These are phyloP conservation scores for Xylaria acuta DNA, from an alignment of 495 filamentous ascomycete genomes.

Conservation along the genomic window DNA sequence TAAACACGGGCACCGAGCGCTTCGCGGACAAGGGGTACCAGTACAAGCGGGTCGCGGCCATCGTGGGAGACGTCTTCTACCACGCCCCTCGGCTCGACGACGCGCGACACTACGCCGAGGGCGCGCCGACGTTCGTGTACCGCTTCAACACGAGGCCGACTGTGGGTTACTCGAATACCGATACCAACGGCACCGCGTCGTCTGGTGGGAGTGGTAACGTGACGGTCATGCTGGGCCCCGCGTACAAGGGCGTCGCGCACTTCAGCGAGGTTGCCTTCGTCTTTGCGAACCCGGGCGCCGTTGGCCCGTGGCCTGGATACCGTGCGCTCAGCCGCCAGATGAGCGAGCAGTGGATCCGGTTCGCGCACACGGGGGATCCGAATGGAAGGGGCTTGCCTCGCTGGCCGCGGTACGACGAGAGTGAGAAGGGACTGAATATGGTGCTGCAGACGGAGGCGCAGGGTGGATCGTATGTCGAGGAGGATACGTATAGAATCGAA, in stretches of 20 bases:
- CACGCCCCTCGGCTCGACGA: conserved; percentile 43
- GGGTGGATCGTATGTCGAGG: conserved; percentile 40
- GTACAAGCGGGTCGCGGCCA: conserved; percentile 45
- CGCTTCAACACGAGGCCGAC: conserved; percentile 44
- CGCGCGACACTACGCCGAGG: conserved; percentile 32
- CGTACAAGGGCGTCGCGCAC: conserved; percentile 44
- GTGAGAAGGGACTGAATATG: conserved; percentile 38
- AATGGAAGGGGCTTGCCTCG: conserved; percentile 35
- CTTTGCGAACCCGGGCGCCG: conserved; percentile 40
- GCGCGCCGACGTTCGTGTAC: conserved; percentile 39
- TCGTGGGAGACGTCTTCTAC: conserved; percentile 46
- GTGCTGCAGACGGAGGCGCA: conserved; percentile 45
- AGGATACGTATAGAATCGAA: conserved; percentile 41
- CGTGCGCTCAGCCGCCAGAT: conserved; percentile 35
- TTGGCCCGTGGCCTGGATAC: conserved; percentile 43
- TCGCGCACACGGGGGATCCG: conserved; percentile 41
- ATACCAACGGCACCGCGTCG: conserved; percentile 21
- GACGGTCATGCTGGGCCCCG: conserved; percentile 34
- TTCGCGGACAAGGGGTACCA: conserved; percentile 40
- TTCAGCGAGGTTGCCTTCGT: conserved; percentile 46
- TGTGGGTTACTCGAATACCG: conserved; percentile 28
- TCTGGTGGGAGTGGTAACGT: conserved; percentile 11
- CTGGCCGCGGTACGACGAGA: conserved; percentile 42
- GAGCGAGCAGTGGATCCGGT: conserved; percentile 43
- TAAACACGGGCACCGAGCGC: conserved; percentile 38